Base-by-base conservation (phyloP, 257 asterid genomes). In the Solanum neorickii region DNA sequence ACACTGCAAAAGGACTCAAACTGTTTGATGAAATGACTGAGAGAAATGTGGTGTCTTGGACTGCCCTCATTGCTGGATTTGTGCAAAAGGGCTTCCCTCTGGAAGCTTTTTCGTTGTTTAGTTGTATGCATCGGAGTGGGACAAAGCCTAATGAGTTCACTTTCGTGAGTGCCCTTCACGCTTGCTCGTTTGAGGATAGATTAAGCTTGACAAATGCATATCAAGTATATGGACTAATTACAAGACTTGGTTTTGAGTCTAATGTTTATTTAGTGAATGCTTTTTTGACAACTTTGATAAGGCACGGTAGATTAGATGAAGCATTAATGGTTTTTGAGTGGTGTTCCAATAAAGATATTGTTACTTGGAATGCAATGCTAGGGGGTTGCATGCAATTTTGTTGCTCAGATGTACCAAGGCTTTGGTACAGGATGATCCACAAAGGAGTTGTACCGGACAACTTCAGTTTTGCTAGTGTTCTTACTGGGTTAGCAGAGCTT, bases 351-450 rank as follows among this genome's bases (percentile, higher is more conserved):
- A 91, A 73, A 87, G 97, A 95, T 87, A 88, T 68, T 52, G 96
- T 95, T 20, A 92, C 97, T n/a, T 95, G 97, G 97, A 95, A 94
- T 89, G 95, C 98, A 25, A 80, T 95, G 85, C 68, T 94, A 12
- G 93, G 92, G 68, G 98, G 98, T 37, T 92, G 88, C 87, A 90
- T 92, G 92, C 92, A 91, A 80, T 88, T 85, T 83, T 74, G 87
- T 27, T 90, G 92, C 74, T 84, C 74, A 8, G 56, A 88, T 13
- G 86, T 94, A 59, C 95, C 95, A 1, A 52, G 82, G 9, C 91
- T 94, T 56, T 95, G 93, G 94, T 49, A 39, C 74, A 92, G 92
- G 92, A 93, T 94, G 98, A 87, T 88, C 20, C 25, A 83, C 10
- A 90, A 92, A 88, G 95, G 96, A n/a, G 83, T 91, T 47, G 85